Conservation (phyloP, 495 filamentous ascomycete genomes). For the Sabuloglossum arenarium region DNA sequence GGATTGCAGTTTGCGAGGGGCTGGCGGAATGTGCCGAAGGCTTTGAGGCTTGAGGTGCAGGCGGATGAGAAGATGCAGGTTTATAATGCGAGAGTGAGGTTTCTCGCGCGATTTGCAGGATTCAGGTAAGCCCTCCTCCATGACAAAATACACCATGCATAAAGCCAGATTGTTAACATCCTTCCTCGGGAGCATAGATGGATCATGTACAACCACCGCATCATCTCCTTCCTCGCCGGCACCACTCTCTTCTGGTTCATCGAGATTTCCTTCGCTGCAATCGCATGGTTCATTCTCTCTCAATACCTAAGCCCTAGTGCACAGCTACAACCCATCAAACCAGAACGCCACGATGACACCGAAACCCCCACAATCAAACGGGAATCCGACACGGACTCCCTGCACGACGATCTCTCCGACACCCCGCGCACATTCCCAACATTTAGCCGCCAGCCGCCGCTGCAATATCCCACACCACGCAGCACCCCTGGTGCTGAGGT, state of each 20-base stretch:
- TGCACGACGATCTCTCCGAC: conserved; percentile 20
- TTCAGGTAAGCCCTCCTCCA: conserved; percentile 25
- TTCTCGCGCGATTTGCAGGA: conserved; percentile 53
- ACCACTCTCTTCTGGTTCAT: conserved; percentile 51
- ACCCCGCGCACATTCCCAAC: conserved; percentile 35
- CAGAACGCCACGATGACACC: conserved; percentile 14
- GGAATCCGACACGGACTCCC: conserved; percentile 9
- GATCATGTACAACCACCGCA: conserved; percentile 65
- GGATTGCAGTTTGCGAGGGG: conserved; percentile 37
- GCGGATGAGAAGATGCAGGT: conserved; percentile 34
- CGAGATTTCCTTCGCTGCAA: conserved; percentile 37
- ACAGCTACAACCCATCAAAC: conserved; percentile 14
- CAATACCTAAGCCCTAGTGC: conserved; percentile 13
- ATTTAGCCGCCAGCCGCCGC: conserved; percentile 25
- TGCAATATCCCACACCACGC: conserved; percentile 18
- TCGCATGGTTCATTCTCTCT: conserved; percentile 35
- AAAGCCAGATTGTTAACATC: neutral
- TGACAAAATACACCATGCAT: neutral
- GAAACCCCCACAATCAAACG: conserved; percentile 15
- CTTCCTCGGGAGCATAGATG: conserved; percentile 25
- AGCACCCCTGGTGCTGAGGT: conserved; percentile 4
- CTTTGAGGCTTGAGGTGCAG: conserved; percentile 31
- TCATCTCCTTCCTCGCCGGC: conserved; percentile 44
- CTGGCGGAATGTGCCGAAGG: conserved; percentile 32
- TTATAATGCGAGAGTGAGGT: conserved; percentile 43